Percentiles rank a stretch among this genome's conserved stretches.
These are phyloP conservation scores for Tulasnella sp. DNA, from an alignment of 768 basidiomycete genomes.

Conservation along the genomic window DNA sequence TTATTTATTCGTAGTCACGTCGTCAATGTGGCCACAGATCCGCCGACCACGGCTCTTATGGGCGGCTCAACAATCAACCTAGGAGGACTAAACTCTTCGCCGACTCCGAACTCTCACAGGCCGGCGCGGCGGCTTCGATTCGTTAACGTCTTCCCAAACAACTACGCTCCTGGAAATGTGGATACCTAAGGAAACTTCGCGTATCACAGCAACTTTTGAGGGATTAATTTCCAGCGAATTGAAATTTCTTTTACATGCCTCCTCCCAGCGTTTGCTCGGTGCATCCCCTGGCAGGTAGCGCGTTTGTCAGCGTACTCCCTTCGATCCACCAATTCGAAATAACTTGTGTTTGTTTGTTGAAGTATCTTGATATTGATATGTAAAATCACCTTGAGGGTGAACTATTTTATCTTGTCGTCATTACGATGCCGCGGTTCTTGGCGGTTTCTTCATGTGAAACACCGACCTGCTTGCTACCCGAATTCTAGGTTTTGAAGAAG, in stretches of 20 bases:
- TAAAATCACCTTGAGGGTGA: too few species aligned
- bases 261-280: neutral
- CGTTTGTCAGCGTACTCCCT: neutral
- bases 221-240: neutral
- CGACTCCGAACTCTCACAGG: too few species aligned
- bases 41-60: neutral
- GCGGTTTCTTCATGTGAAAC: too few species aligned
- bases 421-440: too few species aligned
- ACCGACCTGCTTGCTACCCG: too few species aligned
- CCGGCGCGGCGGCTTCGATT: too few species aligned
- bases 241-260: neutral
- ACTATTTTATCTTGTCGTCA: too few species aligned
- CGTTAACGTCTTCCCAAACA: neutral
- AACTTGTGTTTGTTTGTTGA: too few species aligned
- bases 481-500: too few species aligned
- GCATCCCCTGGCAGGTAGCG: neutral
- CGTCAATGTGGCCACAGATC: neutral
- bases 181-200: neutral
- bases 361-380: too few species aligned
- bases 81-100: too few species aligned
- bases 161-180: neutral
- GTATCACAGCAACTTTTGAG: neutral
- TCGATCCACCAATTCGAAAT: too few species aligned
- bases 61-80: neutral
- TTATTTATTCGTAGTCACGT: neutral